phyloP scores from a whole-genome alignment of 805 yeast species.

The Starmerella floris region DNA sequence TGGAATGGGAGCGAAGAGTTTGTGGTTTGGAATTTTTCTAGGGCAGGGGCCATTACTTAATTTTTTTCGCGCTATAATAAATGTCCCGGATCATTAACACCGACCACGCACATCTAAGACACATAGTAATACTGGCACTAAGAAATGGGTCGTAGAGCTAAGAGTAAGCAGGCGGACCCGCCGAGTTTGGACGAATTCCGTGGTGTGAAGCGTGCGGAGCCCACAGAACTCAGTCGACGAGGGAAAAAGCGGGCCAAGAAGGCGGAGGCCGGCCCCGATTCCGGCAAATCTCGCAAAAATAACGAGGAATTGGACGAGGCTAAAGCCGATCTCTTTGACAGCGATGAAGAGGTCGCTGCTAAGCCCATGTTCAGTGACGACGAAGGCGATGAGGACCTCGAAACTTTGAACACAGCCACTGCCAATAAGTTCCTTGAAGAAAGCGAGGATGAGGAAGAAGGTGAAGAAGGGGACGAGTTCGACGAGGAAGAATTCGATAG shows the following conservation, averaged over 20 bases:
- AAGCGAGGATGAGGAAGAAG: constrained; percentile 12
- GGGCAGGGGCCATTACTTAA: constrained; percentile 1
- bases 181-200: constrained; percentile 75
- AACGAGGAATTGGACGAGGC: constrained; percentile 42
- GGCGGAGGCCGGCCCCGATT: not conserved
- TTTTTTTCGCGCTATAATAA: constrained; percentile 8
- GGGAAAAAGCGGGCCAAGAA: constrained; percentile 23
- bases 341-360: constrained; percentile 43
- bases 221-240: constrained; percentile 22
- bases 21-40: not conserved
- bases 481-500: constrained; percentile 17
- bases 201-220: constrained; percentile 22
- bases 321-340: constrained; percentile 39
- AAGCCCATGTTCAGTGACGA: constrained; percentile 69
- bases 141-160: constrained; percentile 81
- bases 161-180: constrained; percentile 85
- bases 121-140: too few species aligned
- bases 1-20: too few species aligned
- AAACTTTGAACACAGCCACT: constrained; percentile 23
- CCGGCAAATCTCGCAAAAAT: constrained; percentile 6
- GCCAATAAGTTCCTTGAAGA: constrained; percentile 21
- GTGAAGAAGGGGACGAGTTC: constrained; percentile 20
- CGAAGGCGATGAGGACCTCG: constrained; percentile 47
- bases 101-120: too few species aligned
- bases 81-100: not conserved